Evolutionary conservation across 768 basidiomycete genomes (phyloP), one percentile per base, ranked within the genome.

Genomic region (Cubamyces lactineus): DNA sequence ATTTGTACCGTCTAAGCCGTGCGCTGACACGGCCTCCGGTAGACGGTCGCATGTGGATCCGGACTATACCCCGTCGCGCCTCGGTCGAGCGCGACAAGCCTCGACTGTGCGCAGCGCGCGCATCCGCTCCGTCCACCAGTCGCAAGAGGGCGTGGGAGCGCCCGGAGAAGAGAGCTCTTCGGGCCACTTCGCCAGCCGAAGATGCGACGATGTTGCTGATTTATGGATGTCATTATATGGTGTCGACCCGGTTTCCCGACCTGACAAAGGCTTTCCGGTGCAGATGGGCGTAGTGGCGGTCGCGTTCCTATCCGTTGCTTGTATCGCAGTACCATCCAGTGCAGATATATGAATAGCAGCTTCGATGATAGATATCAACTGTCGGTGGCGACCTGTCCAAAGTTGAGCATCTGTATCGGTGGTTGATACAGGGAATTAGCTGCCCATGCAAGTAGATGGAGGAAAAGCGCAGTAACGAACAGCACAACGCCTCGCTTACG

Each of bases 161-260:
- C 51, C 59, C 51, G 40, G 43, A 47, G 40, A 54, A n/a, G 16
- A 45, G 51, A 26, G 62, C 57, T 38, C 47, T 58, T 41, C 62
- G 53, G 62, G 62, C 62, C 62, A 52, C 57, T 34, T 50, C 57
- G 57, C 48, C 46, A 54, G 62, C n/a, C 62, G 57, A 50, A 41
- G 61, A 26, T 26, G 48, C 38, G 56, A 34, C 28, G 62, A 63
- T 40, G 53, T 59, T 55, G 28, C 53, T 63, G 52, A 59, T 50
- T 63, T 63, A 63, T 63, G 62, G 62, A 57, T 48, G 57, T 59
- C 62, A 54, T 59, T 40, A 45, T 63, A 63, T 58, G 53, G 62
- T 57, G 53, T 58, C 52, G 47, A 41, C 40, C 56, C 52, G 26
- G 49, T 42, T 41, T 40, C 40, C 53, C 40, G 38, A 34, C 19